Evolutionary conservation across 176 grass and related monocot species (phyloP).

Genomic region (Oropetium thomaeum): DNA sequence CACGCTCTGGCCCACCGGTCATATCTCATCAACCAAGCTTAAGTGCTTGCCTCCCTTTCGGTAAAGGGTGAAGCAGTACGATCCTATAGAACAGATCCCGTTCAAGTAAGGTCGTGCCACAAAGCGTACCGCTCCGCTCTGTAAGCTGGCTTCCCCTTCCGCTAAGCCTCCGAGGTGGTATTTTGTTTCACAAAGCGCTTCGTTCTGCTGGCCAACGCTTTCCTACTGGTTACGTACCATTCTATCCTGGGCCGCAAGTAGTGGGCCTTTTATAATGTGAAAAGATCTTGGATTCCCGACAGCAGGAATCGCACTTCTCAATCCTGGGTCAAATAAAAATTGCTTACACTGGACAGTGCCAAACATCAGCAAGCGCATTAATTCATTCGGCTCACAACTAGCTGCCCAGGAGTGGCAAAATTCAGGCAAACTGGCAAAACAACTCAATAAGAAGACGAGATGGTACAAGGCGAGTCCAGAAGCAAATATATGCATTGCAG

Average conservation of each 20-base stretch:
- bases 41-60: slow-evolving; percentile 5
- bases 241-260: not conserved
- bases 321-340: not conserved
- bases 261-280: no score
- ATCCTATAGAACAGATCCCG: slow-evolving; percentile 34
- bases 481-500: not conserved
- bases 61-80: slow-evolving; percentile 17
- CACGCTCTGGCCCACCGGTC: slow-evolving; percentile 27
- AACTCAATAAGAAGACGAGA: not conserved
- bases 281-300: not conserved
- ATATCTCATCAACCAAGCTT: not conserved
- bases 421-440: not conserved
- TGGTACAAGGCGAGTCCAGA: not conserved
- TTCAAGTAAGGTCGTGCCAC: slow-evolving; percentile 16
- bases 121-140: accelerated
- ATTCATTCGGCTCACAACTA: not conserved
- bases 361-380: not conserved
- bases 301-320: not conserved
- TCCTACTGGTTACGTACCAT: not conserved
- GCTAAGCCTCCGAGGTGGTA: not conserved
- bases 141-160: not conserved
- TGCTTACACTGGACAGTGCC: no score
- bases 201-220: not conserved
- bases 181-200: not conserved
- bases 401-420: not conserved